phyloP scores from a whole-genome alignment of 257 asterid species.

The Hygrophila difformis region DNA sequence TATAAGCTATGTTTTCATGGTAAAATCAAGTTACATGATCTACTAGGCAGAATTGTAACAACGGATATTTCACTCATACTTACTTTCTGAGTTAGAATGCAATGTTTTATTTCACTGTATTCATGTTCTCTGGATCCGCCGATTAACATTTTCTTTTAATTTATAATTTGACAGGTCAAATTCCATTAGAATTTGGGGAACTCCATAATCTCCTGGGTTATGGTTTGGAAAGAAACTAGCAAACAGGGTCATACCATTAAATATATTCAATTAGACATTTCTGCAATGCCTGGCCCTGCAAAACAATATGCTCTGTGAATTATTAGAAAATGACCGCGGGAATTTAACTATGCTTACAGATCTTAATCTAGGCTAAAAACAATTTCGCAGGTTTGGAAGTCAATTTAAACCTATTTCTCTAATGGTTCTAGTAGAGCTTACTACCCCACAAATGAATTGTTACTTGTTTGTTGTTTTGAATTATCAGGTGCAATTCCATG shows the following conservation, averaged over 20 bases:
- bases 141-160: no score
- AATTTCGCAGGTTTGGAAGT: neutral
- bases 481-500: conserved; percentile 2
- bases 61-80: no score
- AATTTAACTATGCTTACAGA: neutral
- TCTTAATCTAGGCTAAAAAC: neutral
- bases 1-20: no score
- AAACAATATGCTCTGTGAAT: neutral
- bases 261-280: neutral
- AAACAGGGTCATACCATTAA: neutral
- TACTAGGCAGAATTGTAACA: no score
- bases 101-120: no score
- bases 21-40: no score
- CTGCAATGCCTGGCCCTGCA: neutral
- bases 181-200: neutral
- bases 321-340: neutral
- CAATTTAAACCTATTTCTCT: no score
- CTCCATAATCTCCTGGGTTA: neutral
- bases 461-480: neutral
- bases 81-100: no score
- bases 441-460: no score
- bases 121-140: no score
- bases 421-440: no score
- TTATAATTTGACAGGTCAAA: neutral
- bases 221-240: neutral